Percentiles rank a stretch among this genome's conserved stretches.
Conservation (phyloP, 768 basidiomycete species). For the Auricularia auricula-judae region DNA sequence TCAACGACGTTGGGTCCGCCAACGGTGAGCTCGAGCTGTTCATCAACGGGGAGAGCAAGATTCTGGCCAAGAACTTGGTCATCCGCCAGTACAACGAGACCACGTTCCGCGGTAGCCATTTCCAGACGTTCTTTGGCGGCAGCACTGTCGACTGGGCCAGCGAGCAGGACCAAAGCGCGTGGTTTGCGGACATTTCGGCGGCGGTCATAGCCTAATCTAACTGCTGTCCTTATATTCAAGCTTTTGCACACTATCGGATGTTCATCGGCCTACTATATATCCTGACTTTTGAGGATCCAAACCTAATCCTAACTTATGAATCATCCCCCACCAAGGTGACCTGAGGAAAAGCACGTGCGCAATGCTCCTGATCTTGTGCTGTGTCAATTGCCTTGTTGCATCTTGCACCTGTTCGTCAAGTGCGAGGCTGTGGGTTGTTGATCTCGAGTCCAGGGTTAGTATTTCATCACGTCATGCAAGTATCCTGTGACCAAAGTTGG, state of each 20-base stretch:
- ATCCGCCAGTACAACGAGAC: conserved; percentile 38
- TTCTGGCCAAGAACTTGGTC: conserved; percentile 48
- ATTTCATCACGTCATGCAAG: no score
- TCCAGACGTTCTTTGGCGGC: conserved; percentile 74
- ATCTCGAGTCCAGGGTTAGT: no score
- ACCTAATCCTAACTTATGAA: not conserved
- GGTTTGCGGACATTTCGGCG: conserved; percentile 61
- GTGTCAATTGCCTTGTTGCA: no score
- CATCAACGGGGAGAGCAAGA: conserved; percentile 51
- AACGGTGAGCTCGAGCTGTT: conserved; percentile 68
- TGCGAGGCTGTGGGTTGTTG: no score
- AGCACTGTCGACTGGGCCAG: conserved; percentile 39
- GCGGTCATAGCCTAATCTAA: conserved; percentile 25
- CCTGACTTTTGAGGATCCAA: no score
- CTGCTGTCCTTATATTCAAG: no score
- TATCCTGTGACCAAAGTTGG: no score
- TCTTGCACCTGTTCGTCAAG: no score
- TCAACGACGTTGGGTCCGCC: conserved; percentile 58
- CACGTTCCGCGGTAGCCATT: conserved; percentile 53
- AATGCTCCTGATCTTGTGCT: no score
- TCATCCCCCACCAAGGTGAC: no score
- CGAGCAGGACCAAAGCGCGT: conserved; percentile 50
- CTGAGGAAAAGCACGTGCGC: no score
- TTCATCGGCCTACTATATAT: not conserved
- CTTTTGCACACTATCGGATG: conserved; percentile 12